Evolutionary conservation across 495 filamentous ascomycete species (phyloP).

Genomic region (Platismatia glauca): DNA sequence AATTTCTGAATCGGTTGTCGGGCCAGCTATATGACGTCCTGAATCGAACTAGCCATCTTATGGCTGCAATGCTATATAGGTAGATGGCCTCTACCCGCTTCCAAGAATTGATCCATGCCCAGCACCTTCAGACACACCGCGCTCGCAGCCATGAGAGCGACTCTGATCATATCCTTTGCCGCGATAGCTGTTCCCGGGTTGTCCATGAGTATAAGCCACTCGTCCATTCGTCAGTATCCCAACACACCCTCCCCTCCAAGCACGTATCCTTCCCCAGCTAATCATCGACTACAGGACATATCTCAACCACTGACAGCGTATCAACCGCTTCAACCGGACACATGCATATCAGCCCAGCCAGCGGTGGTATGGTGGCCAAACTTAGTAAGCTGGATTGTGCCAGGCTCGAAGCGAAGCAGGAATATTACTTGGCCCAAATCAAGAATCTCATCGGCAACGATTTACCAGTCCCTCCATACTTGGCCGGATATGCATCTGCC

Average conservation of each 20-base stretch:
- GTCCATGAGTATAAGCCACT: not conserved
- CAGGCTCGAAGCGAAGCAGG: not conserved
- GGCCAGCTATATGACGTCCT: not conserved
- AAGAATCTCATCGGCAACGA: not conserved
- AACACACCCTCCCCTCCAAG: not conserved
- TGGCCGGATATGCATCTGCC: not conserved
- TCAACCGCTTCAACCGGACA: not conserved
- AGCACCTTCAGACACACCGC: not conserved
- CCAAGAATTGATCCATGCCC: not conserved
- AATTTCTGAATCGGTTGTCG: not conserved
- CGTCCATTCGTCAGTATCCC: not conserved
- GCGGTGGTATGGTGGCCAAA: not conserved
- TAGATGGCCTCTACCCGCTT: not conserved
- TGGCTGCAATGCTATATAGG: not conserved
- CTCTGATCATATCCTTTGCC: not conserved
- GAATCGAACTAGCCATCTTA: not conserved
- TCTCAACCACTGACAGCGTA: not conserved
- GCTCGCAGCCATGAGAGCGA: not conserved
- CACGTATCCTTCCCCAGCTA: not conserved
- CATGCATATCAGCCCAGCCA: not conserved
- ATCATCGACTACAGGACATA: not conserved
- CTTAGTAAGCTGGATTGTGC: not conserved
- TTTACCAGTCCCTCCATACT: not conserved
- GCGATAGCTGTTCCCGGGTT: not conserved
- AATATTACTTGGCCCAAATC: not conserved